Percentiles rank a stretch among this genome's conserved stretches.
Conservation (phyloP, 176 grass and related monocot species). For the Pontederia crassipes region DNA sequence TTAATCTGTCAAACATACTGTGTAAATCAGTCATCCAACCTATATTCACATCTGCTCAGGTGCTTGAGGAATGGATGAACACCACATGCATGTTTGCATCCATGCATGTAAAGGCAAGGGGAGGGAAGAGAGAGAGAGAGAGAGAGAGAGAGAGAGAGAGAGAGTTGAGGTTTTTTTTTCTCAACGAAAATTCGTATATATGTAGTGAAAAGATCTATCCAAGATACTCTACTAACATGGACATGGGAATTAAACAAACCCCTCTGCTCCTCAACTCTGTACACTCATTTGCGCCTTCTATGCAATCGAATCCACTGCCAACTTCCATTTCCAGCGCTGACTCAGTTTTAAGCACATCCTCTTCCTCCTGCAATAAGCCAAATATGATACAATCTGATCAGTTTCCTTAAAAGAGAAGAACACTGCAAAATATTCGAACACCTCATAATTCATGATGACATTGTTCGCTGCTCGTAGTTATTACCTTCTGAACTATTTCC, state of each 20-base stretch:
- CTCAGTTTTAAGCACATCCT: conserved; percentile 16
- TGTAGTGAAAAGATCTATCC: conserved; percentile 8
- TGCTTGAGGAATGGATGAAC: too few relatives aligned
- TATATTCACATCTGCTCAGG: too few relatives aligned
- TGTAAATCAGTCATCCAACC: too few relatives aligned
- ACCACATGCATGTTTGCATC: too few relatives aligned
- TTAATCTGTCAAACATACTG: too few relatives aligned
- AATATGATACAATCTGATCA: neutral
- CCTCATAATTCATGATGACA: neutral
- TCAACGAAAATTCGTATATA: neutral
- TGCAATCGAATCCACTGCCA: conserved; percentile 25
- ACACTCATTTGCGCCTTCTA: conserved; percentile 36
- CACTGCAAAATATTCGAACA: neutral
- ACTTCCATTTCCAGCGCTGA: conserved; percentile 10
- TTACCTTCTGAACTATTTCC: neutral
- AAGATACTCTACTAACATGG: conserved; percentile 57
- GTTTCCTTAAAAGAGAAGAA: neutral
- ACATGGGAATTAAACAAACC: conserved; percentile 66
- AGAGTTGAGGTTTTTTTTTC: too few relatives aligned
- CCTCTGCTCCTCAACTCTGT: conserved; percentile 67
- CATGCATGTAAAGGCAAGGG: too few relatives aligned
- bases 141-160: too few relatives aligned
- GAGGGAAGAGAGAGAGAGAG: too few relatives aligned
- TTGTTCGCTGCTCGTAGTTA: neutral
- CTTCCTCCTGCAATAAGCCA: conserved; percentile 14